Percentiles rank a stretch among this genome's conserved stretches.
phyloP scores from a whole-genome alignment of 345 rosid genomes.

The Dipteronia sinensis region DNA sequence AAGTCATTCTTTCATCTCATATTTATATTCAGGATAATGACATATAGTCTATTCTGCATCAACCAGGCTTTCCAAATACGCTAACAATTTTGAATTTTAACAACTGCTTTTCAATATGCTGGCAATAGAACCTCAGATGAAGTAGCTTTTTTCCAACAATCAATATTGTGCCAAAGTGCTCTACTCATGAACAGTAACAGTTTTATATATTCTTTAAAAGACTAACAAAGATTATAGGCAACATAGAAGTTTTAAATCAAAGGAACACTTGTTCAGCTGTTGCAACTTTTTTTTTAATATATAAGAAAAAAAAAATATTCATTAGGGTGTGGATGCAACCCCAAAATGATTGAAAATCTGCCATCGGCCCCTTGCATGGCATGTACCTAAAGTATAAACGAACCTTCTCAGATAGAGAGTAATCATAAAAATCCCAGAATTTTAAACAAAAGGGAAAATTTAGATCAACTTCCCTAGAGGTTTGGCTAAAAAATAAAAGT shows the following conservation, averaged over 20 bases:
- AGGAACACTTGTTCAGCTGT: neutral
- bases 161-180: neutral
- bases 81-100: too few species aligned
- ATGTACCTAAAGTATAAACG: neutral
- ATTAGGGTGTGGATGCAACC: neutral
- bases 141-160: neutral
- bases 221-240: neutral
- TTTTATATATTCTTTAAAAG: slow-evolving; percentile 3
- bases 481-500: too few species aligned
- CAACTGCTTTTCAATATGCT: too few species aligned
- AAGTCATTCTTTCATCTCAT: too few species aligned
- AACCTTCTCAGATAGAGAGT: neutral
- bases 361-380: neutral
- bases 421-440: neutral
- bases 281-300: neutral
- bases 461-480: too few species aligned
- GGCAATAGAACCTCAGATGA: too few species aligned
- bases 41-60: too few species aligned
- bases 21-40: too few species aligned
- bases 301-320: neutral
- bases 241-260: neutral
- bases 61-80: too few species aligned
- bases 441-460: neutral
- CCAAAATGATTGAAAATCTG: neutral
- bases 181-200: neutral